Conservation (phyloP, 495 filamentous ascomycete genomes). For the Penicillium pulvis region DNA sequence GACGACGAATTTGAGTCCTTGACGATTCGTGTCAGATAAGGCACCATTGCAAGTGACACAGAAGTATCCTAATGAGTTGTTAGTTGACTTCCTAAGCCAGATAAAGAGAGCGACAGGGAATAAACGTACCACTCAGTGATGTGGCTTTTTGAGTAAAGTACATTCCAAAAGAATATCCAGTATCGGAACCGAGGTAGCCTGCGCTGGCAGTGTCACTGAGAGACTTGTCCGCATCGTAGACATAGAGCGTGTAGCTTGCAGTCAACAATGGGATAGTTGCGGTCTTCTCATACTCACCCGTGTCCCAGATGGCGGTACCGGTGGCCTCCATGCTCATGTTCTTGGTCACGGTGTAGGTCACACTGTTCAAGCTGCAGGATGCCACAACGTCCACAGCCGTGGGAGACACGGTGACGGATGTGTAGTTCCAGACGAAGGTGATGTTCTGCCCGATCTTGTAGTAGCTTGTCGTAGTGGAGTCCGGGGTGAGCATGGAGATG, state of each 20-base stretch:
- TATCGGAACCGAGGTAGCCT: constrained; percentile 70
- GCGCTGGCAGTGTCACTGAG: constrained; percentile 63
- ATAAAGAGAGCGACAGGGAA: neutral
- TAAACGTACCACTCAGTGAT: constrained; percentile 59
- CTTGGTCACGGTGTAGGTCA: constrained; percentile 65
- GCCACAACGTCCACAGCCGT: constrained; percentile 80
- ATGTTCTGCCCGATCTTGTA: constrained; percentile 88
- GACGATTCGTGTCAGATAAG: constrained; percentile 60
- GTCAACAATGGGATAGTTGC: constrained; percentile 64
- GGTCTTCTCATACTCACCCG: constrained; percentile 63
- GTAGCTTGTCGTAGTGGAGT: constrained; percentile 61
- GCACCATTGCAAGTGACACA: constrained; percentile 77
- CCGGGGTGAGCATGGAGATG: constrained; percentile 80
- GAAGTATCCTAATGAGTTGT: constrained; percentile 47
- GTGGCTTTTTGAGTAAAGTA: constrained; percentile 71
- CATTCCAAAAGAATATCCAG: constrained; percentile 75
- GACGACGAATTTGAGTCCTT: constrained; percentile 70
- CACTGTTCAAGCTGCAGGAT: constrained; percentile 66
- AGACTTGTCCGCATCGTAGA: constrained; percentile 71
- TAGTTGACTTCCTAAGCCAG: constrained; percentile 10
- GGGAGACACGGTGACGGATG: constrained; percentile 75
- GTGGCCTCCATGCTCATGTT: constrained; percentile 64
- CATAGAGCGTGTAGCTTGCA: constrained; percentile 80
- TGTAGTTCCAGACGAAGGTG: constrained; percentile 96
- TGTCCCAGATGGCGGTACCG: constrained; percentile 75